Conservation (phyloP, 1,139 yeast species). For the Candida labiduridarum region DNA sequence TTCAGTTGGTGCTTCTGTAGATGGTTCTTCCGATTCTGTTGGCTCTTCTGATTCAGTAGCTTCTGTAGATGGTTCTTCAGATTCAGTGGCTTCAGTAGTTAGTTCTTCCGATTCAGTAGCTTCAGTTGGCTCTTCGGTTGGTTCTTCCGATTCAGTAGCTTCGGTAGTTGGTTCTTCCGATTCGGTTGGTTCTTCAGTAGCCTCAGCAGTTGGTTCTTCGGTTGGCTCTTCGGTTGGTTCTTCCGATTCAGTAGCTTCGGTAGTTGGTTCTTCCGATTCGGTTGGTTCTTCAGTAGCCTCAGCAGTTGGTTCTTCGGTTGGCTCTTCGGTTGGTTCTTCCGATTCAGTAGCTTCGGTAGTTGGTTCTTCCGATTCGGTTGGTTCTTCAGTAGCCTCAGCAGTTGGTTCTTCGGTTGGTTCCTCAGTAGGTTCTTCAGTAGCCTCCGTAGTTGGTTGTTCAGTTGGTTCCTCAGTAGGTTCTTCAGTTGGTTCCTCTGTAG, state of each 20-base stretch:
- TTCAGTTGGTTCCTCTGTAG: conserved; percentile 1
- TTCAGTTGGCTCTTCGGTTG: not conserved
- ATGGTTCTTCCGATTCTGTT: not conserved
- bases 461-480: not conserved
- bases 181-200: not conserved
- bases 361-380: not conserved
- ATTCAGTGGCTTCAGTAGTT: not conserved
- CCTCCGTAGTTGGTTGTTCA: conserved; percentile 12
- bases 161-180: not conserved
- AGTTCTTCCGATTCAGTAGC: not conserved
- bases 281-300: not conserved
- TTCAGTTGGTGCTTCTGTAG: not conserved
- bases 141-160: no score
- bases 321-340: not conserved
- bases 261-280: not conserved
- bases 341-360: not conserved
- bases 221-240: not conserved
- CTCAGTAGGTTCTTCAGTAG: conserved; percentile 11
- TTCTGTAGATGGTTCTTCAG: conserved; percentile 1
- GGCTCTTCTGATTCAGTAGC: not conserved
- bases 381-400: not conserved
- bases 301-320: not conserved
- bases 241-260: not conserved
- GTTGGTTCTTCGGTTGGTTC: conserved; percentile 9
- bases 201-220: not conserved